Conservation (phyloP, 2,329 filamentous ascomycete species). For the Colletotrichum sp. region DNA sequence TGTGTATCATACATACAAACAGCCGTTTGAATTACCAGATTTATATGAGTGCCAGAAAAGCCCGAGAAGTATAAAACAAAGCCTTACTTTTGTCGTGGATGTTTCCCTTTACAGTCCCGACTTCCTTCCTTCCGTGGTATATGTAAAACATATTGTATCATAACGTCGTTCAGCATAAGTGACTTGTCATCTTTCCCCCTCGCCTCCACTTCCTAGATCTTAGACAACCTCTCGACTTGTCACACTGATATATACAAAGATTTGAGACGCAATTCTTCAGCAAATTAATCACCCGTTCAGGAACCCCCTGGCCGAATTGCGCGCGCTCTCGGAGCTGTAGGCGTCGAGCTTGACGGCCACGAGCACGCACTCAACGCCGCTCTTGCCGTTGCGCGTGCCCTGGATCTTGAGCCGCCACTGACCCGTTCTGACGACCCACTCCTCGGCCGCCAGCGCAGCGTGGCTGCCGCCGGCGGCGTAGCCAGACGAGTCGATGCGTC, state of each 20-base stretch:
- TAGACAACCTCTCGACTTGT: neutral
- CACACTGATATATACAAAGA: neutral
- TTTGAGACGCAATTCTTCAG: neutral
- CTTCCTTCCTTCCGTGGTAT: neutral
- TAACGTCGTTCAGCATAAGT: conserved; percentile 4
- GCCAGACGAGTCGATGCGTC: conserved; percentile 41
- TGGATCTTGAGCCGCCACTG: conserved; percentile 78
- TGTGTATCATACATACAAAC: neutral
- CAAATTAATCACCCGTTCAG: conserved; percentile 38
- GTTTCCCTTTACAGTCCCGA: neutral
- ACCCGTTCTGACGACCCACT: conserved; percentile 71
- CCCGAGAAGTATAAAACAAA: neutral
- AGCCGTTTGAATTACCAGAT: neutral
- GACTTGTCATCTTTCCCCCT: neutral
- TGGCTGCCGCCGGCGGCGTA: conserved; percentile 22
- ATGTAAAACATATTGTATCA: conserved; percentile 1
- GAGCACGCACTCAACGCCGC: conserved; percentile 72
- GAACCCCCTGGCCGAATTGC: conserved; percentile 72
- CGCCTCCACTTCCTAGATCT: neutral
- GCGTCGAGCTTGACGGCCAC: conserved; percentile 80
- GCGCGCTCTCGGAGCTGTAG: conserved; percentile 66
- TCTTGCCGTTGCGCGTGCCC: conserved; percentile 50
- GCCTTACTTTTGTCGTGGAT: neutral
- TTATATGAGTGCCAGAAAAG: neutral
- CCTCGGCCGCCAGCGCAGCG: conserved; percentile 34